Evolutionary conservation across 305 asterid genomes (phyloP).

Genomic region (Fraxinus angustifolia): DNA sequence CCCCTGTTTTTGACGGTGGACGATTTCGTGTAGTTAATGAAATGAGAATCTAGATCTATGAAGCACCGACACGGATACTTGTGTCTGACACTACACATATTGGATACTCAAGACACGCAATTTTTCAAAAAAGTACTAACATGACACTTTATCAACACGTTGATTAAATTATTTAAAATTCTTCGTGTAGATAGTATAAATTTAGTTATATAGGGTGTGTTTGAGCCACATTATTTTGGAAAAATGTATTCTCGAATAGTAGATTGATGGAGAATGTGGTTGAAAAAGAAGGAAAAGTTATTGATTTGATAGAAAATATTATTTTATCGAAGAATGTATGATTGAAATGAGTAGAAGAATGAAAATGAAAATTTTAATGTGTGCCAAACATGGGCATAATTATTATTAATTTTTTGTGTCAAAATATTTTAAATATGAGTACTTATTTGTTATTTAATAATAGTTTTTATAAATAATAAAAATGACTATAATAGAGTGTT

Average conservation of each 20-base stretch:
- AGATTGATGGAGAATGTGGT: too few relatives aligned
- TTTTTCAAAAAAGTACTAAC: not conserved
- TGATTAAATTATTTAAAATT: not conserved
- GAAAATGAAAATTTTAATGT: too few relatives aligned
- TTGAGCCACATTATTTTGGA: too few relatives aligned
- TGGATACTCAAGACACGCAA: not conserved
- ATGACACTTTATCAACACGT: not conserved
- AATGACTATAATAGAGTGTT: not conserved
- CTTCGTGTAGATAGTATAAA: not conserved
- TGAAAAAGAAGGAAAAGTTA: too few relatives aligned
- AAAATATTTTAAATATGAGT: not conserved
- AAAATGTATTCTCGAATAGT: too few relatives aligned
- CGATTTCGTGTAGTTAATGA: slow-evolving; percentile 8
- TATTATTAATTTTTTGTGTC: not conserved
- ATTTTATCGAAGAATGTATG: too few relatives aligned
- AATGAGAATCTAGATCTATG: not conserved
- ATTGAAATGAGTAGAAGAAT: too few relatives aligned
- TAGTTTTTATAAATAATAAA: too few relatives aligned
- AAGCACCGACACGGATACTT: not conserved
- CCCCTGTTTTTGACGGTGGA: slow-evolving; percentile 10
- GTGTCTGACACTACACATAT: not conserved
- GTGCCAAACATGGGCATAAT: too few relatives aligned
- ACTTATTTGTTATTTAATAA: not conserved
- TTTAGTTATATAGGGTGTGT: not conserved
- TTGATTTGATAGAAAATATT: too few relatives aligned